phyloP scores from a whole-genome alignment of 176 grass and related monocot genomes.

The Paspalum notatum region DNA sequence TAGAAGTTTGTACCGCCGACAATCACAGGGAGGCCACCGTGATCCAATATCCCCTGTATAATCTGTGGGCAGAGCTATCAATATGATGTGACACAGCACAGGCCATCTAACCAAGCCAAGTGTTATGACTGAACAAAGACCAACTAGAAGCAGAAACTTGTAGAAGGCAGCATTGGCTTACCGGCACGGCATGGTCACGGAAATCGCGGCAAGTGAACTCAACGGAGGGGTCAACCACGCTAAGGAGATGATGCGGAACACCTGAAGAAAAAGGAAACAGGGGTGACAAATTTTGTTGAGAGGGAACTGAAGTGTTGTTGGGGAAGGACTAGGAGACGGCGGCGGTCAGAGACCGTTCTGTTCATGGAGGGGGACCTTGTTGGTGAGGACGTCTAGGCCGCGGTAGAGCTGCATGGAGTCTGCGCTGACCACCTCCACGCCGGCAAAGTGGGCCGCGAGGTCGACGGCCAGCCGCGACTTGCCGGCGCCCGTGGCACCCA shows the following conservation, averaged over 20 bases:
- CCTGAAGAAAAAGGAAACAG: conserved; percentile 41
- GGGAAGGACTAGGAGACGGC: neutral
- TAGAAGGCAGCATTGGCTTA: conserved; percentile 33
- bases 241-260: conserved; percentile 82
- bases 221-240: conserved; percentile 67
- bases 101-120: neutral
- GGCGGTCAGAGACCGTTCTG: conserved; percentile 74
- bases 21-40: conserved; percentile 77
- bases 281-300: neutral
- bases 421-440: conserved; percentile 79
- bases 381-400: conserved; percentile 85
- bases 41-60: conserved; percentile 72
- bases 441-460: conserved; percentile 67
- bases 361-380: conserved; percentile 76
- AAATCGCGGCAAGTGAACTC: conserved; percentile 91
- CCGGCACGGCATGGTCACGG: conserved; percentile 60
- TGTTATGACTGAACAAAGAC: conserved; percentile 7
- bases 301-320: neutral
- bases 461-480: conserved; percentile 91
- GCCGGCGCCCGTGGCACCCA: conserved; percentile 89
- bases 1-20: conserved; percentile 97
- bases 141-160: conserved; percentile 13
- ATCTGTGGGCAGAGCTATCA: conserved; percentile 47
- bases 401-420: conserved; percentile 97
- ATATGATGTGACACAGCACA: neutral